phyloP scores from a whole-genome alignment of 2,329 filamentous ascomycete species.

The Samsoniella hepiali region DNA sequence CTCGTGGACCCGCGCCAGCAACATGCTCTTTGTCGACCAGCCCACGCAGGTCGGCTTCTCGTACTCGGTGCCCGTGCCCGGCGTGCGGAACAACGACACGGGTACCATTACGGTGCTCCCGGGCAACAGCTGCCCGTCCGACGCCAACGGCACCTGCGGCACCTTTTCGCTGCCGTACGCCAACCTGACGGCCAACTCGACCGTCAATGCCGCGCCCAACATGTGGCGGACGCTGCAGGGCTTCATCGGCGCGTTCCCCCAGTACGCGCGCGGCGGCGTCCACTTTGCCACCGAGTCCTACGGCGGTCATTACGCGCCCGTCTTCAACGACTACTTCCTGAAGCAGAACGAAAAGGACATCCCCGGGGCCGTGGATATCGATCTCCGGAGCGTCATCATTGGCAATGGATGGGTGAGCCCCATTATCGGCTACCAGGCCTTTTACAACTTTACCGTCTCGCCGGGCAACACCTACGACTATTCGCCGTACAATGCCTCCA shows the following conservation, averaged over 20 bases:
- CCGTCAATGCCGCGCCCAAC: conserved; percentile 40
- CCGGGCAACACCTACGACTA: conserved; percentile 15
- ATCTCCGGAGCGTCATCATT: conserved; percentile 58
- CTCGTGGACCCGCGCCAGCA: conserved; percentile 58
- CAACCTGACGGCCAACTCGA: conserved; percentile 11
- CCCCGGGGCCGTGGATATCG: conserved; percentile 39
- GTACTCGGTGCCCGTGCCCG: conserved; percentile 57
- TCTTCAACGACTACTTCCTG: conserved; percentile 57
- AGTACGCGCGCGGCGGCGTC: conserved; percentile 53
- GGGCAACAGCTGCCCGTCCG: conserved; percentile 30
- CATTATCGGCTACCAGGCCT: not conserved
- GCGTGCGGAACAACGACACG: not conserved
- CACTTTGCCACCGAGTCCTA: conserved; percentile 68
- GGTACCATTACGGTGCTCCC: not conserved
- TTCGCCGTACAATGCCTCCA: not conserved
- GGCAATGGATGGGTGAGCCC: conserved; percentile 63
- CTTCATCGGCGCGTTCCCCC: conserved; percentile 55
- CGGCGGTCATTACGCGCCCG: conserved; percentile 66
- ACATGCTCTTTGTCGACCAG: conserved; percentile 55
- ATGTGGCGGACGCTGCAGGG: conserved; percentile 65
- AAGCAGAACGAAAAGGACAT: conserved; percentile 56
- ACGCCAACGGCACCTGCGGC: conserved; percentile 36
- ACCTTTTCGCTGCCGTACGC: conserved; percentile 22
- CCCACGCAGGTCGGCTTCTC: conserved; percentile 67
- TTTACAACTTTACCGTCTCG: conserved; percentile 2